These are phyloP conservation scores for Phytophthora parvispora DNA, from an alignment of 352 stramenopile species.

Conservation along the genomic window DNA sequence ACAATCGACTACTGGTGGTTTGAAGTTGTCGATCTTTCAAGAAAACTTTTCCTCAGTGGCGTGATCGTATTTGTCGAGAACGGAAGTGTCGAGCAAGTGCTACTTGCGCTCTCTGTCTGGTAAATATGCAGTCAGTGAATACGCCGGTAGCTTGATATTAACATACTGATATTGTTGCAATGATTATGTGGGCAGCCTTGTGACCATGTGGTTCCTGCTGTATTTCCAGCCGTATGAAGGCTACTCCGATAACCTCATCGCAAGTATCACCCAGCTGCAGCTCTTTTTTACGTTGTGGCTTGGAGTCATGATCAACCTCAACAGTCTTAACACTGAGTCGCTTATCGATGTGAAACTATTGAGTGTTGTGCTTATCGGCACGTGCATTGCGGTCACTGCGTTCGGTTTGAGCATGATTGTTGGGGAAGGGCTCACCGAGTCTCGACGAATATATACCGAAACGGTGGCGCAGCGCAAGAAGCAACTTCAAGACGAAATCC, in stretches of 20 bases:
- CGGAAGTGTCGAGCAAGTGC: slow-evolving; percentile 74
- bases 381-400: slow-evolving; percentile 68
- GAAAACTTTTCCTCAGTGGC: slow-evolving; percentile 80
- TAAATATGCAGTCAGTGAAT: slow-evolving; percentile 16
- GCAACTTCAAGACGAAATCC: slow-evolving; percentile 45
- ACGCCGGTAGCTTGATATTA: not conserved
- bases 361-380: slow-evolving; percentile 70
- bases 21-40: slow-evolving; percentile 81
- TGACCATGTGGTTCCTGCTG: slow-evolving; percentile 84
- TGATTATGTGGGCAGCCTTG: slow-evolving; percentile 42
- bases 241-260: slow-evolving; percentile 78
- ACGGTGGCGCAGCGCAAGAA: slow-evolving; percentile 52
- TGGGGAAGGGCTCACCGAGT: slow-evolving; percentile 60
- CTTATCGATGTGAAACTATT: slow-evolving; percentile 74
- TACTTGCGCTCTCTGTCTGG: slow-evolving; percentile 76
- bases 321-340: slow-evolving; percentile 67
- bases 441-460: slow-evolving; percentile 46
- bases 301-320: slow-evolving; percentile 78
- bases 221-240: slow-evolving; percentile 84
- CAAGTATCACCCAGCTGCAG: slow-evolving; percentile 80
- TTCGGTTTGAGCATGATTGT: slow-evolving; percentile 76
- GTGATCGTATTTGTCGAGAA: slow-evolving; percentile 84
- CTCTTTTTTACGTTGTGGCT: slow-evolving; percentile 88
- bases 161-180: not conserved
- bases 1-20: slow-evolving; percentile 82